phyloP scores from a whole-genome alignment of 164 flowering plant species.

The Annona squamosa region DNA sequence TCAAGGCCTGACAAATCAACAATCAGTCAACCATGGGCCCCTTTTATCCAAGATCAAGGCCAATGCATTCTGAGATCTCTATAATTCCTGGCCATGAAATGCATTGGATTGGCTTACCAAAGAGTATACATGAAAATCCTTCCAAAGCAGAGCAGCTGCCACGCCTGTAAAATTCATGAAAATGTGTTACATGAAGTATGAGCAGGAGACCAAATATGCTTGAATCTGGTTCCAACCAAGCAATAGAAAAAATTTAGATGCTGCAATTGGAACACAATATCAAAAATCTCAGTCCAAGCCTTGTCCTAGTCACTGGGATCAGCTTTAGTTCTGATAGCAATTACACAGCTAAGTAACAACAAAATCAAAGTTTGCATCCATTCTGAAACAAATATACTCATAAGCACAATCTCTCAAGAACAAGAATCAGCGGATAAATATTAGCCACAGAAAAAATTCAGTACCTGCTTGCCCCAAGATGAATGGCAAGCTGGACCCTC shows the following conservation, averaged over 20 bases:
- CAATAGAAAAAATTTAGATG: too few relatives aligned
- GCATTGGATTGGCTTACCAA: constrained; percentile 34
- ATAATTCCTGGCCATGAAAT: background rate
- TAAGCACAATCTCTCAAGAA: background rate
- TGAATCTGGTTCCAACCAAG: background rate
- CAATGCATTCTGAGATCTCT: background rate
- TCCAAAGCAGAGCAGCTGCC: constrained; percentile 52
- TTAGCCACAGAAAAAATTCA: background rate
- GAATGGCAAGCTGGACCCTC: constrained; percentile 80
- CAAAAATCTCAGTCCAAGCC: background rate
- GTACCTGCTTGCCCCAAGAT: constrained; percentile 93
- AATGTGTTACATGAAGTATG: background rate
- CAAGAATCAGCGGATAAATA: background rate
- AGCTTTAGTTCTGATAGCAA: background rate
- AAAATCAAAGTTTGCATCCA: background rate
- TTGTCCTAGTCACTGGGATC: background rate
- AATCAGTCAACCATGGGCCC: background rate
- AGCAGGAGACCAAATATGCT: background rate
- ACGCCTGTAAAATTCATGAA: constrained; percentile 45
- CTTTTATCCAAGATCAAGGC: background rate
- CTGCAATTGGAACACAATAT: background rate
- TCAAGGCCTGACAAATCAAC: background rate
- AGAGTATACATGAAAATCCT: constrained; percentile 46
- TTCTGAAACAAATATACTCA: too few relatives aligned
- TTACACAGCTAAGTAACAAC: background rate